Percentiles rank a stretch among this genome's conserved stretches.
phyloP scores from a whole-genome alignment of 331 rosid species.

The Erythrophleum ivorense region DNA sequence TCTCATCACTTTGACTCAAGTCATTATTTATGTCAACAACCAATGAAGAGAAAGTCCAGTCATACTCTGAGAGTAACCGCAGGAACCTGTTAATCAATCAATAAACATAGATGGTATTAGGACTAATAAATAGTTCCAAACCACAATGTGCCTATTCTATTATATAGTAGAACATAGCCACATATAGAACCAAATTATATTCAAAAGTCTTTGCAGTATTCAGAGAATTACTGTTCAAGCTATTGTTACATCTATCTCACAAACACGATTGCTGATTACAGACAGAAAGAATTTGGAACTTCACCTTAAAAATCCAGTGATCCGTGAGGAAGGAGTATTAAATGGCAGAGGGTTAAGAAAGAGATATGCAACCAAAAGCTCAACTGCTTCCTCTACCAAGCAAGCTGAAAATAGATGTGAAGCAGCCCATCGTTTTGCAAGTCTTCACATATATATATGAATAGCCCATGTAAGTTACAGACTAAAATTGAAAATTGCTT shows the following conservation, averaged over 20 bases:
- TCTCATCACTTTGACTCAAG: conserved; percentile 58
- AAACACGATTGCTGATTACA: conserved; percentile 34
- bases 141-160: background rate
- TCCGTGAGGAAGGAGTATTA: conserved; percentile 77
- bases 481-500: conserved; percentile 28
- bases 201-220: conserved; percentile 22
- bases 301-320: conserved; percentile 88
- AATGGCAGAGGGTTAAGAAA: conserved; percentile 85
- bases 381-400: conserved; percentile 89
- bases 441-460: conserved; percentile 58
- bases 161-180: background rate
- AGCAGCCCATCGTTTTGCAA: conserved; percentile 95
- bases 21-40: conserved; percentile 85
- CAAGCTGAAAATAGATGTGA: conserved; percentile 94
- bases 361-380: conserved; percentile 85
- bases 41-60: conserved; percentile 84
- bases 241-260: conserved; percentile 7
- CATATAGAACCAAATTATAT: background rate
- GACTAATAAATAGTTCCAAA: background rate
- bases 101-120: conserved; percentile 25
- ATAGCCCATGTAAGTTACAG: conserved; percentile 39
- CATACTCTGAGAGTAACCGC: conserved; percentile 74
- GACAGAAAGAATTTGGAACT: conserved; percentile 33
- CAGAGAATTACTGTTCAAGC: background rate
- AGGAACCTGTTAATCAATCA: conserved; percentile 67